phyloP scores from a whole-genome alignment of 2,329 filamentous ascomycete species.

The Fusarium udum region DNA sequence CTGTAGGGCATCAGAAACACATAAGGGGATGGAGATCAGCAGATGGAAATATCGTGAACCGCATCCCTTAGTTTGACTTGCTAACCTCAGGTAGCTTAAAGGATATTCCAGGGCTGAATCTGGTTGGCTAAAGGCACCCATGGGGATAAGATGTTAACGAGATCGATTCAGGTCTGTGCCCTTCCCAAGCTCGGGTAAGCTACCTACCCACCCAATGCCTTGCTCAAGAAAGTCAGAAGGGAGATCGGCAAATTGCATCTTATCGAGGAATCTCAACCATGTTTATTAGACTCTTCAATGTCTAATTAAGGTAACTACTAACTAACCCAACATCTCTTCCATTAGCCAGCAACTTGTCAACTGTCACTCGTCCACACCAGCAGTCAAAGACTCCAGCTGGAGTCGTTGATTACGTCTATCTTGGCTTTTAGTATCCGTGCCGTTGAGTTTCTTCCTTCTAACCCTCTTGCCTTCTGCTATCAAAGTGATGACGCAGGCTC shows the following conservation, averaged over 20 bases:
- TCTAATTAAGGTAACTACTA: constrained; percentile 4
- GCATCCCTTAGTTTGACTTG: not conserved
- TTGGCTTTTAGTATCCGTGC: not conserved
- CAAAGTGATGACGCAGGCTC: not conserved
- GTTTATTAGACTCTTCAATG: not conserved
- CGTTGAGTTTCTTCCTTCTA: not conserved
- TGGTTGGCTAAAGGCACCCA: not conserved
- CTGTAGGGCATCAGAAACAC: constrained; percentile 1
- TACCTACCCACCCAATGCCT: not conserved
- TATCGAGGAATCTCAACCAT: not conserved
- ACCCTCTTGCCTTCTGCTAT: not conserved
- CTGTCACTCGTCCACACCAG: not conserved
- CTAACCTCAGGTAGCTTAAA: not conserved
- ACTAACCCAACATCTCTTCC: not conserved
- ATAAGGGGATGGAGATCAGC: not conserved
- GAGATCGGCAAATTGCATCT: constrained; percentile 11
- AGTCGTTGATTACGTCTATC: not conserved
- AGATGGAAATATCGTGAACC: not conserved
- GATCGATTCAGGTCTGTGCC: constrained; percentile 3
- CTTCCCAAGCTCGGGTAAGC: not conserved
- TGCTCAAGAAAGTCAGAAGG: not conserved
- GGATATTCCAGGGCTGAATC: not conserved
- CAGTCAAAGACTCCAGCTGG: not conserved
- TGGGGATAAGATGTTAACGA: not conserved
- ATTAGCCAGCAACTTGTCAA: not conserved